Evolutionary conservation across 1,139 yeast genomes (phyloP).

Genomic region (Taphrina deformans): DNA sequence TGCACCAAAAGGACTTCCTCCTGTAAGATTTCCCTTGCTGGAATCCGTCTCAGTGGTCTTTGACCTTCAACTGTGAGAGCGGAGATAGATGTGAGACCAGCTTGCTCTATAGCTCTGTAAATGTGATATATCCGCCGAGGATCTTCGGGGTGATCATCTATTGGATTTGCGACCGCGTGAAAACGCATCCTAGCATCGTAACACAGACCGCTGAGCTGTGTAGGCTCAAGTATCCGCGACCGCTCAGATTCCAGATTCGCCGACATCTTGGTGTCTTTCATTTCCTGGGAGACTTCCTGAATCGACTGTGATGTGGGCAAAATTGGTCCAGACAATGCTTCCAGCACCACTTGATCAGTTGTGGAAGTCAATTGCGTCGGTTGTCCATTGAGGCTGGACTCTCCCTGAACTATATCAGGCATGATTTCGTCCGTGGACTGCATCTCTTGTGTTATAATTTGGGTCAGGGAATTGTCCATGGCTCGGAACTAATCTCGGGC

Average conservation of each 20-base stretch:
- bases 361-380: not conserved
- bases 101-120: constrained; percentile 89
- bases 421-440: not conserved
- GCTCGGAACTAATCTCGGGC: not conserved
- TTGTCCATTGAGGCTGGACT: not conserved
- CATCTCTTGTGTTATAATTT: not conserved
- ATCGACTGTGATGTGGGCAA: not conserved
- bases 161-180: constrained; percentile 90
- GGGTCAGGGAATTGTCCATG: not conserved
- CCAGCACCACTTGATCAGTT: not conserved
- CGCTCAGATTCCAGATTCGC: not conserved
- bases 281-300: not conserved
- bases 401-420: not conserved
- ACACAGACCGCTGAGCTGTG: constrained; percentile 65
- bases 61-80: constrained; percentile 76
- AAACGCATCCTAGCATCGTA: constrained; percentile 97
- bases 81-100: constrained; percentile 82
- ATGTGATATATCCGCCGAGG: constrained; percentile 94
- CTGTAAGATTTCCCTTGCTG: constrained; percentile 81
- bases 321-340: not conserved
- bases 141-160: constrained; percentile 98
- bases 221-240: not conserved
- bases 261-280: not conserved
- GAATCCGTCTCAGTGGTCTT: constrained; percentile 89
- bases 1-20: constrained; percentile 89